A percentile compares a stretch with the other conserved stretches of the same genome.
Conservation (phyloP, 1,284 basidiomycete genomes). For the Apiotrichum sp. region DNA sequence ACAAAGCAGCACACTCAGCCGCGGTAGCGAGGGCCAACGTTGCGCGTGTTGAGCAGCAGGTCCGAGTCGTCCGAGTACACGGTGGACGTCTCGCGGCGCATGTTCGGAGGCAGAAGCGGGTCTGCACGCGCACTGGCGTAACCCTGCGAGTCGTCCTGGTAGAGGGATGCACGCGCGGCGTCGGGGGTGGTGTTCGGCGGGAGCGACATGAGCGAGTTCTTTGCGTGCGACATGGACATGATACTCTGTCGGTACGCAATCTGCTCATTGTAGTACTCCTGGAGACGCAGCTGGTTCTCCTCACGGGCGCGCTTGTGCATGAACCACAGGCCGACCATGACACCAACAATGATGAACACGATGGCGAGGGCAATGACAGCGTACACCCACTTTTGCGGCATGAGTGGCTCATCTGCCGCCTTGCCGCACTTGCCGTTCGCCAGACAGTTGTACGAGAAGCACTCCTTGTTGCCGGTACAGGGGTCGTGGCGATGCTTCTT, state of each 20-base stretch:
- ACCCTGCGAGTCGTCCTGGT: constrained; percentile 18
- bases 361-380: constrained; percentile 66
- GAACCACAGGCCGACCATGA: constrained; percentile 61
- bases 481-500: constrained; percentile 55
- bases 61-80: constrained; percentile 25
- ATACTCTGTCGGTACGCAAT: constrained; percentile 48
- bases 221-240: constrained; percentile 46
- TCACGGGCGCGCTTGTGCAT: constrained; percentile 65
- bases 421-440: constrained; percentile 57
- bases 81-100: constrained; percentile 27
- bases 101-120: constrained; percentile 30
- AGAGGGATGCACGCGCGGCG: constrained; percentile 22
- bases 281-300: constrained; percentile 67
- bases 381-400: constrained; percentile 65
- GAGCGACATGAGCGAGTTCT: constrained; percentile 39
- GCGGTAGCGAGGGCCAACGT: constrained; percentile 9
- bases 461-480: constrained; percentile 78
- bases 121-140: constrained; percentile 19
- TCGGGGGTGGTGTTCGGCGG: constrained; percentile 22
- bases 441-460: constrained; percentile 68
- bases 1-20: neutral
- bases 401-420: constrained; percentile 57
- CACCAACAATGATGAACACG: constrained; percentile 66
- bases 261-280: constrained; percentile 76
- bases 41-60: constrained; percentile 10